Evolutionary conservation across 2,329 filamentous ascomycete species (phyloP).

Genomic region (Aaosphaeria pasadenensis): DNA sequence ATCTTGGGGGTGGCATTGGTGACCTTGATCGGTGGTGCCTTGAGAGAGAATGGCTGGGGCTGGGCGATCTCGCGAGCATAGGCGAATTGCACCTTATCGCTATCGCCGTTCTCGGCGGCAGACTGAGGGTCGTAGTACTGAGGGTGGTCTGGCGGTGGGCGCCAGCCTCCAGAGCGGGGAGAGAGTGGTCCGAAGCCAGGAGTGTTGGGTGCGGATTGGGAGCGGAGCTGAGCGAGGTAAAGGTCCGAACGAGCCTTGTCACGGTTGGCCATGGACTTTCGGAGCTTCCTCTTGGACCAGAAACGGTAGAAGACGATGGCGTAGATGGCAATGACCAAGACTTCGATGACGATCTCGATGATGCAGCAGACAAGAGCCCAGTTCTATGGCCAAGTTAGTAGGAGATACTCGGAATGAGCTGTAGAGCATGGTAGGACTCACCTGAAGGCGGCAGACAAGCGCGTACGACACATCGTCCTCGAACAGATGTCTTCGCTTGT

Average conservation of each 20-base stretch:
- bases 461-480: conserved; percentile 79
- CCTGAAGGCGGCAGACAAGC: conserved; percentile 85
- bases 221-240: conserved; percentile 68
- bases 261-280: conserved; percentile 94
- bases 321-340: conserved; percentile 89
- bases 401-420: conserved; percentile 1
- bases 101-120: conserved; percentile 53
- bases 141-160: conserved; percentile 43
- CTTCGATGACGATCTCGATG: conserved; percentile 91
- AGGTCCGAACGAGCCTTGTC: conserved; percentile 93
- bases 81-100: conserved; percentile 33
- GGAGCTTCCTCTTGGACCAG: conserved; percentile 91
- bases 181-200: conserved; percentile 75
- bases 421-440: conserved; percentile 38
- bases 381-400: conserved; percentile 56
- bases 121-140: conserved; percentile 44
- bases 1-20: conserved; percentile 73
- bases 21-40: conserved; percentile 77
- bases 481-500: conserved; percentile 75
- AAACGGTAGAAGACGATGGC: conserved; percentile 95
- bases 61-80: conserved; percentile 44
- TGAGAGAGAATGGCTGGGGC: conserved; percentile 73
- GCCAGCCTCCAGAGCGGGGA: conserved; percentile 53
- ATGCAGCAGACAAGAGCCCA: conserved; percentile 96
- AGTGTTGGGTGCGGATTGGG: conserved; percentile 91